Conservation (phyloP, 1,139 yeast species). For the Debaryomycetaceae sp. region DNA sequence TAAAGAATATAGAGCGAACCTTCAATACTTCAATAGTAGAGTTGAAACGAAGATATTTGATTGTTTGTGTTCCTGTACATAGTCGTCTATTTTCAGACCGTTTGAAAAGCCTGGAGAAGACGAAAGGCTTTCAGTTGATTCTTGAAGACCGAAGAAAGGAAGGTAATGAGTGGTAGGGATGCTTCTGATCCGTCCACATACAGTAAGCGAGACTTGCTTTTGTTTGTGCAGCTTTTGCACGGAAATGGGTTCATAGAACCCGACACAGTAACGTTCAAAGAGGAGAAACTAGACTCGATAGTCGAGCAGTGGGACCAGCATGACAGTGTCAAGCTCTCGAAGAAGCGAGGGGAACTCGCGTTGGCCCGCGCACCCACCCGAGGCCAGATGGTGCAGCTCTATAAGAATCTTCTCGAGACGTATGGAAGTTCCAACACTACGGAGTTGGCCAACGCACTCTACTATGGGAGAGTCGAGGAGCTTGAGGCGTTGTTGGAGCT, state of each 20-base stretch:
- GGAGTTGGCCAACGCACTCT: conserved; percentile 18
- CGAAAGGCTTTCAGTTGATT: no score
- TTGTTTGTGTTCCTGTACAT: not conserved
- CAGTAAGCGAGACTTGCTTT: conserved; percentile 13
- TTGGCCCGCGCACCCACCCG: conserved; percentile 8
- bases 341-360: conserved; percentile 3
- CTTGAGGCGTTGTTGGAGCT: conserved; percentile 10
- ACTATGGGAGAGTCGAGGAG: conserved; percentile 15
- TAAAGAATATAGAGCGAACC: not conserved
- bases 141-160: not conserved
- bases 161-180: conserved; percentile 3
- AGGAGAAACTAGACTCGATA: conserved; percentile 6
- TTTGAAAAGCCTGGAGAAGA: no score
- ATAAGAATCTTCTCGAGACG: conserved; percentile 10
- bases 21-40: not conserved
- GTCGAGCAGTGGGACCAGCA: conserved; percentile 15
- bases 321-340: conserved; percentile 11
- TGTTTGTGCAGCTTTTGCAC: conserved; percentile 17
- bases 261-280: conserved; percentile 5
- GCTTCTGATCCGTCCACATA: conserved; percentile 9
- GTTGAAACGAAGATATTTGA: not conserved
- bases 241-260: conserved; percentile 14
- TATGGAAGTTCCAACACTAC: conserved; percentile 14
- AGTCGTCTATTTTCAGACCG: not conserved
- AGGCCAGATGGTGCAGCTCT: conserved; percentile 14